A percentile compares a stretch with the other conserved stretches of the same genome.
Conservation (phyloP, 2,329 filamentous ascomycete genomes). For the Penicillium sp. region DNA sequence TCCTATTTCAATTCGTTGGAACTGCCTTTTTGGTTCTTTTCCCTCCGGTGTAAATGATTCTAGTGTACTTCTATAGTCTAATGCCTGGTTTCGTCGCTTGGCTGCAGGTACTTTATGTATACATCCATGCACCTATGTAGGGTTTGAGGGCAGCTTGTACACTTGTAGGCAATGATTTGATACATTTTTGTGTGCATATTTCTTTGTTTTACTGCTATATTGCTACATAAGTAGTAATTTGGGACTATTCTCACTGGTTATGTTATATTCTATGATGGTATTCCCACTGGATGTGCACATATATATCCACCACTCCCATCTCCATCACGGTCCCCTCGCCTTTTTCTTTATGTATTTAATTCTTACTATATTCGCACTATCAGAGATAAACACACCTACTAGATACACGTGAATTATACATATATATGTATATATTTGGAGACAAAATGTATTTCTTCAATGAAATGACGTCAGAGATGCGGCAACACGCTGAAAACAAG, state of each 20-base stretch:
- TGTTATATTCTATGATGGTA: neutral
- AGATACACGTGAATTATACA: neutral
- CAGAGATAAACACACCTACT: neutral
- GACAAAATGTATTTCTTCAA: neutral
- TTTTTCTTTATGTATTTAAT: too few species aligned
- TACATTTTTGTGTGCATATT: neutral
- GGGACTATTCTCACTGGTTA: neutral
- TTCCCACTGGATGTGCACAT: neutral
- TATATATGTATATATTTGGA: neutral
- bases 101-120: neutral
- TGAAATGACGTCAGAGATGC: constrained; percentile 3
- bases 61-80: neutral
- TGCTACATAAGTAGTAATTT: neutral
- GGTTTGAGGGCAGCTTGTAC: neutral
- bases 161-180: neutral
- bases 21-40: neutral
- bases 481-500: constrained; percentile 16
- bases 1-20: neutral
- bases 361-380: neutral
- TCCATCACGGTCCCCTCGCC: neutral
- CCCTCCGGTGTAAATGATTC: neutral
- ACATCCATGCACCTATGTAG: neutral
- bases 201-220: neutral
- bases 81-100: neutral
- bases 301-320: neutral